Conservation (phyloP, 176 grass and related monocot genomes). For the Aegilops bicornis region DNA sequence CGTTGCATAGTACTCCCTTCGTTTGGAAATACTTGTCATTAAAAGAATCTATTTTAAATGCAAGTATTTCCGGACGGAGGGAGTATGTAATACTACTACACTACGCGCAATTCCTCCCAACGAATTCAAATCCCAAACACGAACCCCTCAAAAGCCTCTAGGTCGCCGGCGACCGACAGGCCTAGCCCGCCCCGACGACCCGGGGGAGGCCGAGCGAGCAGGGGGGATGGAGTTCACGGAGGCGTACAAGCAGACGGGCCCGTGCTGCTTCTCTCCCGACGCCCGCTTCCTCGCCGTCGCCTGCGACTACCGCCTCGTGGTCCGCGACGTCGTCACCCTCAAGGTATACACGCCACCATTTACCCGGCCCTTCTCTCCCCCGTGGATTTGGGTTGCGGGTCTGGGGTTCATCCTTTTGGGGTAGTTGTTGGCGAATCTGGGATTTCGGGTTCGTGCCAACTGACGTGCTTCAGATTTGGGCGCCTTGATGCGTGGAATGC, state of each 20-base stretch:
- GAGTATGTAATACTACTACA: not conserved
- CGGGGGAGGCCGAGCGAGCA: not conserved
- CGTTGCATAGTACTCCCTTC: not conserved
- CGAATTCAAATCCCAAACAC: constrained; percentile 35
- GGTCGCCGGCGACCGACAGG: constrained; percentile 19
- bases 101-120: not conserved
- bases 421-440: constrained; percentile 24
- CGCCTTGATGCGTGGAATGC: not conserved
- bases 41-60: too few relatives aligned
- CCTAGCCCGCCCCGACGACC: not conserved
- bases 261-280: constrained; percentile 89
- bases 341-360: constrained; percentile 40
- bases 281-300: constrained; percentile 69
- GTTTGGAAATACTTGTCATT: too few relatives aligned
- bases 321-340: constrained; percentile 73
- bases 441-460: not conserved
- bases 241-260: constrained; percentile 84
- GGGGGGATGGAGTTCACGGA: constrained; percentile 88
- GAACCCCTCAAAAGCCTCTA: not conserved
- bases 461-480: constrained; percentile 3
- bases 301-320: constrained; percentile 82
- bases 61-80: too few relatives aligned
- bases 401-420: constrained; percentile 8
- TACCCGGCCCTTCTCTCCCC: not conserved
- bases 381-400: constrained; percentile 1